Conservation (phyloP, 352 stramenopile species). For the Globisporangium orthogonon region DNA sequence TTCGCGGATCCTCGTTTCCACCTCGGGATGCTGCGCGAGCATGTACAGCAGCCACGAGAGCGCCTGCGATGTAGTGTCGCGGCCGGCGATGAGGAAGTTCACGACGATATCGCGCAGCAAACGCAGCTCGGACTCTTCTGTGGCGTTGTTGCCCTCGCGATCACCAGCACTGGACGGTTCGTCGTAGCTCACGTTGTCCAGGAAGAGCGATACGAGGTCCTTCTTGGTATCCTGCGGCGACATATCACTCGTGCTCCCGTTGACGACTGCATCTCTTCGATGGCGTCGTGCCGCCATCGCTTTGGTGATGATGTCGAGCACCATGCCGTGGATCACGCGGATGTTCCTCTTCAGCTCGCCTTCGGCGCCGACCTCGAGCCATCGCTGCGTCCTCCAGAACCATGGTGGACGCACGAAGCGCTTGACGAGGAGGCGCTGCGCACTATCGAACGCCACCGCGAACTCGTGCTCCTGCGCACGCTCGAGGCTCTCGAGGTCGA, state of each 20-base stretch:
- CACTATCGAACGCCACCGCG: conserved; percentile 41
- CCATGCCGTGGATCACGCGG: conserved; percentile 25
- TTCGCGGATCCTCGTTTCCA: conserved; percentile 18
- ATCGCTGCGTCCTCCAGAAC: conserved; percentile 39
- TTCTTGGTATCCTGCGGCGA: conserved; percentile 1
- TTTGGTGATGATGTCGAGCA: conserved; percentile 31
- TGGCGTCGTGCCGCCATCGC: conserved; percentile 9
- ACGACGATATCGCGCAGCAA: conserved; percentile 41
- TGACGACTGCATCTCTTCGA: neutral
- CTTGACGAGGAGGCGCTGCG: conserved; percentile 19
- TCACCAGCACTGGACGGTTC: neutral
- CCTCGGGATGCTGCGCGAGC: conserved; percentile 27
- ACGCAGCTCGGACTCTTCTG: conserved; percentile 1
- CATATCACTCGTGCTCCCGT: neutral
- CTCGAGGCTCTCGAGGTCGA: conserved; percentile 32
- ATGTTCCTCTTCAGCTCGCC: conserved; percentile 23
- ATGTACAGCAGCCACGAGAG: conserved; percentile 42
- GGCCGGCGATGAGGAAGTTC: conserved; percentile 39
- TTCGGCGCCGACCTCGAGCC: conserved; percentile 27
- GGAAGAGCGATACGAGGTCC: conserved; percentile 41
- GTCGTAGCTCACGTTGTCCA: conserved; percentile 20
- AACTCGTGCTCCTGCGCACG: conserved; percentile 33
- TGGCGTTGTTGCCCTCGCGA: conserved; percentile 8
- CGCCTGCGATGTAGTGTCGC: conserved; percentile 34
- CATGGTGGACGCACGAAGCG: conserved; percentile 32